A percentile compares a stretch with the other conserved stretches of the same genome.
Conservation (phyloP, 345 rosid genomes). For the Ailanthus altissimus region DNA sequence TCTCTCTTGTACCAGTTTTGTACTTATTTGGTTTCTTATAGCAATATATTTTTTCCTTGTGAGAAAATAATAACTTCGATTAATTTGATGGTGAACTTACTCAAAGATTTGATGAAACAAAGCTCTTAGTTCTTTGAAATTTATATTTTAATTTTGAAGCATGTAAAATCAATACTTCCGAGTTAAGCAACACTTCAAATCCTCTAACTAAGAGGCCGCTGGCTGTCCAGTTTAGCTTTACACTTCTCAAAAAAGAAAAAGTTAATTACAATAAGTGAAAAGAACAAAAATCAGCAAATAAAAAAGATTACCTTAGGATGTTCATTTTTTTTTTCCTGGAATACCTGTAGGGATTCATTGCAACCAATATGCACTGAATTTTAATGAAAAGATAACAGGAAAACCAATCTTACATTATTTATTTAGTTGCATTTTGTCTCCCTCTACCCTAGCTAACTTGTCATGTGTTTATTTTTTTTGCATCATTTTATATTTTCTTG, state of each 20-base stretch:
- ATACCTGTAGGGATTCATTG: background rate
- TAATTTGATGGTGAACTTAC: background rate
- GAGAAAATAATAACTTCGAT: background rate
- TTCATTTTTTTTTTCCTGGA: background rate
- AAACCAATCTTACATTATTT: background rate
- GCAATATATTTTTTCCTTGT: background rate
- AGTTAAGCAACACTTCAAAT: background rate
- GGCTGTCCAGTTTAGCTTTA: background rate
- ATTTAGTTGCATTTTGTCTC: background rate
- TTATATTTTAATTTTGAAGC: background rate
- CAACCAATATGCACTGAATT: background rate
- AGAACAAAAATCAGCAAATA: background rate
- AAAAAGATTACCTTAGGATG: background rate
- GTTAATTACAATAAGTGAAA: background rate
- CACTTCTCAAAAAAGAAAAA: background rate
- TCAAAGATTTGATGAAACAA: background rate
- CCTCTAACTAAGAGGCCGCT: background rate
- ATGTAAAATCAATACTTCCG: background rate
- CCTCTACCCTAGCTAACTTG: background rate
- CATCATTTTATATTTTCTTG: background rate
- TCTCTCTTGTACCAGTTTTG: background rate
- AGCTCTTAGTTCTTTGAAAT: background rate
- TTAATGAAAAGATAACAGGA: background rate
- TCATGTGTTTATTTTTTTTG: background rate
- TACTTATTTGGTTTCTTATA: background rate